These are phyloP conservation scores for Rhodamnia rubescens DNA, from an alignment of 345 rosid genomes.

Conservation along the genomic window DNA sequence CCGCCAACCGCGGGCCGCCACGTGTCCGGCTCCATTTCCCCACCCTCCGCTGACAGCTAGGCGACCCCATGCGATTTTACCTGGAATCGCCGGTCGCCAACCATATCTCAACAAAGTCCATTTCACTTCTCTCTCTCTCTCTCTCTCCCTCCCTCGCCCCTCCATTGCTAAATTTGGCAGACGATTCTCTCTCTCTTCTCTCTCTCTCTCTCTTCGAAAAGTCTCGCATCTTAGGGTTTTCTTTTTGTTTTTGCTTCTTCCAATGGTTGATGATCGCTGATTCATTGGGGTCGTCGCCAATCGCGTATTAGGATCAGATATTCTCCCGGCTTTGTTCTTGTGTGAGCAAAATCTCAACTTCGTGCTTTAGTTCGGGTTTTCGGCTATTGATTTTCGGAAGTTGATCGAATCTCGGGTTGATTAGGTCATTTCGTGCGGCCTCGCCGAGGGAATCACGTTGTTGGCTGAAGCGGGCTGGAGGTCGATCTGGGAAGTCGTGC, in stretches of 20 bases:
- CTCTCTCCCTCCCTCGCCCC: slow-evolving; percentile 4
- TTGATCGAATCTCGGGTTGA: too few species aligned
- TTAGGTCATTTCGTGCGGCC: too few species aligned
- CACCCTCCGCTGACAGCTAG: slow-evolving; percentile 22
- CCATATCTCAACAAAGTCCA: slow-evolving; percentile 25
- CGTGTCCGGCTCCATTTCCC: slow-evolving; percentile 14
- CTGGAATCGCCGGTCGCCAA: slow-evolving; percentile 77
- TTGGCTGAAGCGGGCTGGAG: too few species aligned
- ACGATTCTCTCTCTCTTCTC: not conserved
- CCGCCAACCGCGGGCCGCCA: slow-evolving; percentile 14
- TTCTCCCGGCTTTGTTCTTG: not conserved
- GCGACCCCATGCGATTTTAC: slow-evolving; percentile 24
- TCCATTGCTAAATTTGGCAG: slow-evolving; percentile 5
- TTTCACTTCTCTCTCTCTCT: not conserved
- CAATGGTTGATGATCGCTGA: not conserved
- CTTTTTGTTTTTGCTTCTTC: not conserved
- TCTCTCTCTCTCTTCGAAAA: not conserved
- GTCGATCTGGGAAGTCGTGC: too few species aligned
- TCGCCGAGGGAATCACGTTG: too few species aligned
- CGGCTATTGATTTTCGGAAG: too few species aligned
- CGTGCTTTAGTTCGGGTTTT: not conserved
- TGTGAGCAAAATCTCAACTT: not conserved
- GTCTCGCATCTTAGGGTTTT: not conserved
- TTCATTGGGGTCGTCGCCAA: not conserved
- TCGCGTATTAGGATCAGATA: not conserved